Evolutionary conservation across 495 filamentous ascomycete species (phyloP), one percentile per base, ranked within the genome.

Genomic region (Ascodesmis nigricans): DNA sequence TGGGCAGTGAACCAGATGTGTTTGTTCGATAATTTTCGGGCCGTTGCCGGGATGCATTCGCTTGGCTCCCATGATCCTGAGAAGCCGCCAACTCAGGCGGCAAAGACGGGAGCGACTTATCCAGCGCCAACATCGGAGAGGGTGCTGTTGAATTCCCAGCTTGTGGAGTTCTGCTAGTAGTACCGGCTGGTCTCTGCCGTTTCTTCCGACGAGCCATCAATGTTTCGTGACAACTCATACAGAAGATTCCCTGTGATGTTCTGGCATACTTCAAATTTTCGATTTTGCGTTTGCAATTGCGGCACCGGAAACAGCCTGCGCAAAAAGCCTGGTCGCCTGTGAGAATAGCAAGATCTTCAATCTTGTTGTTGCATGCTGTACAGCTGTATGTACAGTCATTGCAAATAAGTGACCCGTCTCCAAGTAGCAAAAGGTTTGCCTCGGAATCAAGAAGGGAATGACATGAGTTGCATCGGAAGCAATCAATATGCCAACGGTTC

Each of bases 301-400:
- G 66, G 55, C 90, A 99, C 47, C 80, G 69, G 57, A 99, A 99
- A 58, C 90, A 99, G 21, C 75, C 82, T 15, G 83, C 80, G 55
- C 90, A 99, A 49, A 91, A 99, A n/a, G 90, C 90, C 53, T 99
- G 82, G 49, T 99, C 90, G 33, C 90, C 90, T 0, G 90, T 99
- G 27, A 99, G 63, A 53, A 99, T 99, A 24, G 90, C 90, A 43
- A 95, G 61, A 53, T 99, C 90, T 52, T 99, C 90, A 38, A 99
- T 99, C 62, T 99, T 99, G 53, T 91, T 82, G 20, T 71, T 71
- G 54, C 90, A 99, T 27, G 82, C 83, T 54, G 77, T 92, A 60
- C 90, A 99, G 62, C 82, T 93, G 57, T 99, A 99, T 25, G 90
- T 99, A 61, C 90, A 99, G 52, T 91, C 90, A 58, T 91, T 93